Evolutionary conservation across 2,329 filamentous ascomycete genomes (phyloP).

Genomic region (Calonectria hawksworthii): DNA sequence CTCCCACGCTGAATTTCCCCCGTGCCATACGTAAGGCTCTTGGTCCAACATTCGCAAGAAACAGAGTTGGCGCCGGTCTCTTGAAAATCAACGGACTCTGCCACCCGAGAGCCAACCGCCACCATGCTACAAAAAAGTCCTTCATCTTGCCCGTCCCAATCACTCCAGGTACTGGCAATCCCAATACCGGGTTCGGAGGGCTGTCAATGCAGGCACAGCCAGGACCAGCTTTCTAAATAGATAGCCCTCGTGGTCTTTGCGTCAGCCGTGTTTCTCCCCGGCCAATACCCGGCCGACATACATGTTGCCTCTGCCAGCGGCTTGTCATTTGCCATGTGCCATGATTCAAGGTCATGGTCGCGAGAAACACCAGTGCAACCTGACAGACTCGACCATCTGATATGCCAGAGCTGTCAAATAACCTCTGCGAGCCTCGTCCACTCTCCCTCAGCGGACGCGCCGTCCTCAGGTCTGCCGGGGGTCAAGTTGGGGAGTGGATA

Average conservation of each 20-base stretch:
- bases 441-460: constrained; percentile 29
- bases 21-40: constrained; percentile 5
- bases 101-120: constrained; percentile 29
- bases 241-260: constrained; percentile 25
- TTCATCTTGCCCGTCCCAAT: constrained; percentile 10
- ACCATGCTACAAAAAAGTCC: constrained; percentile 18
- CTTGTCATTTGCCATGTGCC: constrained; percentile 16
- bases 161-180: not conserved
- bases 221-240: constrained; percentile 27
- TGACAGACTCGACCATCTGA: constrained; percentile 23
- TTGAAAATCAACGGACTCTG: constrained; percentile 30
- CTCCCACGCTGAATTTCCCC: constrained; percentile 9
- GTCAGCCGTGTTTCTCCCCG: constrained; percentile 28
- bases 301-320: constrained; percentile 6
- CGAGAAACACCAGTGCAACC: constrained; percentile 15
- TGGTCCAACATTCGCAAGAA: constrained; percentile 12
- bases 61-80: constrained; percentile 21
- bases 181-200: constrained; percentile 15
- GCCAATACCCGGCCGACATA: constrained; percentile 36
- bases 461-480: constrained; percentile 35
- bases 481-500: constrained; percentile 26
- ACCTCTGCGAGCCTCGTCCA: constrained; percentile 21
- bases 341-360: constrained; percentile 19
- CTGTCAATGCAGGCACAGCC: constrained; percentile 27
- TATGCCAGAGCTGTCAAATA: constrained; percentile 26